A percentile compares a stretch with the other conserved stretches of the same genome.
Evolutionary conservation across 2,329 filamentous ascomycete genomes (phyloP).

Genomic region (Dothideomycetes sp.): DNA sequence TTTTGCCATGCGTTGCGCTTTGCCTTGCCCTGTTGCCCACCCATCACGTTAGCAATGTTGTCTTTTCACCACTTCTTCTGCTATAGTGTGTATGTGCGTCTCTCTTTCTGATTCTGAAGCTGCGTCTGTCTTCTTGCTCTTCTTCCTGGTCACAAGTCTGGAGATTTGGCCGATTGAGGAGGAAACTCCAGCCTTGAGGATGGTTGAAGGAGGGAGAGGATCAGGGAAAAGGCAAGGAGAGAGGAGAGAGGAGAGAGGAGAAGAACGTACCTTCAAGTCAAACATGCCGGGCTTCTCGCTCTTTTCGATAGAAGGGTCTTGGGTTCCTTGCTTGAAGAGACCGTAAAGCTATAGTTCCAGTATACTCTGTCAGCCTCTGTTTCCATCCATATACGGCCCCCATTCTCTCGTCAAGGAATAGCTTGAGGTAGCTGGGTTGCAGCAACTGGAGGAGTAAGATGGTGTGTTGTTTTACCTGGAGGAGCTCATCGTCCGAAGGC

Average conservation of each 20-base stretch:
- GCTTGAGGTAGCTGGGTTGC: constrained; percentile 37
- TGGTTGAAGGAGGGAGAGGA: neutral
- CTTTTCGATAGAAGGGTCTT: constrained; percentile 28
- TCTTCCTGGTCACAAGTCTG: no score
- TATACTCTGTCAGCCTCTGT: constrained; percentile 23
- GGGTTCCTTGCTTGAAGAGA: constrained; percentile 38
- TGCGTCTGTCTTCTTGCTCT: no score
- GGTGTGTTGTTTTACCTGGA: constrained; percentile 37
- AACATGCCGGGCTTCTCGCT: constrained; percentile 55
- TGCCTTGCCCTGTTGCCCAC: constrained; percentile 45
- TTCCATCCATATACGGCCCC: neutral
- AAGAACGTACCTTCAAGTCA: constrained; percentile 52
- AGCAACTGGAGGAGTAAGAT: neutral
- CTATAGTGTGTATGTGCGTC: no score
- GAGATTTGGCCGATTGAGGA: no score
- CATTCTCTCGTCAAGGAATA: no score
- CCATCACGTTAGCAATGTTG: neutral
- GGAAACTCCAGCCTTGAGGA: no score
- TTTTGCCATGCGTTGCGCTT: constrained; percentile 74
- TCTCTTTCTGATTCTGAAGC: no score
- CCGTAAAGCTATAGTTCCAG: constrained; percentile 50
- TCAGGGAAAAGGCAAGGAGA: neutral
- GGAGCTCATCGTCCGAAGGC: constrained; percentile 55
- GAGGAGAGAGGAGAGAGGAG: neutral
- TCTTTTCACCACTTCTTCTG: neutral